Evolutionary conservation across 352 stramenopile species (phyloP), one percentile per base, ranked within the genome.

Genomic region (Phytophthora nicotianae): DNA sequence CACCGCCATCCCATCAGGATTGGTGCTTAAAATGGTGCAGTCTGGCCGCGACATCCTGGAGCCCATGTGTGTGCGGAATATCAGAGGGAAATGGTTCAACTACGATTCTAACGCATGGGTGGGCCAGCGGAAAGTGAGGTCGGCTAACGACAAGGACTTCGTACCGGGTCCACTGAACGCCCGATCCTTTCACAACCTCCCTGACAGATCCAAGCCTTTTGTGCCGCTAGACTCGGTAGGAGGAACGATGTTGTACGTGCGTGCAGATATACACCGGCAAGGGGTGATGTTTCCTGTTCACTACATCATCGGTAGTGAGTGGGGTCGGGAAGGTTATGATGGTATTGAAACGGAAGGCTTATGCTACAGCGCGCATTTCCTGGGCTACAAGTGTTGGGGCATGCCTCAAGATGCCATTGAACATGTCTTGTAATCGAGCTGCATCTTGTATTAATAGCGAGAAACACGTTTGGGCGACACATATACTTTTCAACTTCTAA

Each of bases 291-390:
- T 87, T 38, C 48, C 72, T 21, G 35, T 59, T n/a, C 55, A 81
- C 48, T 74, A 80, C 29, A 27, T 79, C 9, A 80, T 81, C 16
- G 70, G 72, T 26, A 75, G 50, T 26, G 56, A 76, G 26, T 81
- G 74, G 66, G 59, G 63, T n/a, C 26, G 37, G 9, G 75, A 83
- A 63, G 72, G 77, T 0, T 79, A 75, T 57, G 77, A 82, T 46
- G 77, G 66, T 13, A 79, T 84, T n/a, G 77, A 87, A 50, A 81
- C 69, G 5, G 66, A 82, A 58, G 77, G 74, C 8, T 23, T 87
- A 14, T 87, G 72, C 33, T 82, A 79, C 49, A 57, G 26, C 8
- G 77, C 74, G 11, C 68, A 74, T 43, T 77, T 83, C 21, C 35
- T 86, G 0, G 77, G 68, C 2, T 86, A 69, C 49, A 76, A 70